Percentiles rank a stretch among this genome's conserved stretches.
phyloP scores from a whole-genome alignment of 345 rosid species.

The Anastatica hierochuntica region DNA sequence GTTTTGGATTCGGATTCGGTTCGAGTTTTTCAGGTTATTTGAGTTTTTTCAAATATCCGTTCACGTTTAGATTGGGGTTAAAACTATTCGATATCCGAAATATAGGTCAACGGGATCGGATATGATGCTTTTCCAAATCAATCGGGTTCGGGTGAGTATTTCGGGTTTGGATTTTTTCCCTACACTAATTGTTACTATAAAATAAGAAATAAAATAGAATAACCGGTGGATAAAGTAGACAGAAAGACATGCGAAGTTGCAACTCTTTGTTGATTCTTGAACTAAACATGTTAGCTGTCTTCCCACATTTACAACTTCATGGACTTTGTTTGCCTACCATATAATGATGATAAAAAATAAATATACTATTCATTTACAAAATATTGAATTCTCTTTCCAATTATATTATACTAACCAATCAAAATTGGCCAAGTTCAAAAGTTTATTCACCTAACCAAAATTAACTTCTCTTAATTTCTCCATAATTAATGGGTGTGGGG shows the following conservation, averaged over 20 bases:
- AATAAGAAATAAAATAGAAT: not conserved
- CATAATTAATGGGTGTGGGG: not conserved
- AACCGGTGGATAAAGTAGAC: conserved; percentile 15
- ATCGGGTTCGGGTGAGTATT: no score
- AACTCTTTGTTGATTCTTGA: conserved; percentile 10
- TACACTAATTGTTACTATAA: not conserved
- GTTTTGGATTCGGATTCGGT: no score
- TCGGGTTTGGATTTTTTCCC: no score
- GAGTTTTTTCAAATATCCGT: no score
- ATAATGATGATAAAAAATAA: no score
- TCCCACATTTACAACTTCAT: conserved; percentile 7
- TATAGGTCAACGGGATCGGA: no score
- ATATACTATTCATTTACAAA: not conserved
- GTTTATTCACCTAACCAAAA: conserved; percentile 2
- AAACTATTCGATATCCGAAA: no score
- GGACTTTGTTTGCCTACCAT: conserved; percentile 6
- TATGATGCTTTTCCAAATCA: no score
- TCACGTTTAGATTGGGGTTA: no score
- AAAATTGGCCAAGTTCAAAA: conserved; percentile 7
- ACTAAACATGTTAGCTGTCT: conserved; percentile 23
- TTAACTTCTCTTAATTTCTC: not conserved
- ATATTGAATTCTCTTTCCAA: conserved; percentile 3
- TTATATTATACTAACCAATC: conserved; percentile 9
- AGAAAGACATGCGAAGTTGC: conserved; percentile 29
- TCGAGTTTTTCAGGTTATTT: no score